Evolutionary conservation across 2,329 filamentous ascomycete species (phyloP).

Genomic region (Talaromyces amestolkiae): DNA sequence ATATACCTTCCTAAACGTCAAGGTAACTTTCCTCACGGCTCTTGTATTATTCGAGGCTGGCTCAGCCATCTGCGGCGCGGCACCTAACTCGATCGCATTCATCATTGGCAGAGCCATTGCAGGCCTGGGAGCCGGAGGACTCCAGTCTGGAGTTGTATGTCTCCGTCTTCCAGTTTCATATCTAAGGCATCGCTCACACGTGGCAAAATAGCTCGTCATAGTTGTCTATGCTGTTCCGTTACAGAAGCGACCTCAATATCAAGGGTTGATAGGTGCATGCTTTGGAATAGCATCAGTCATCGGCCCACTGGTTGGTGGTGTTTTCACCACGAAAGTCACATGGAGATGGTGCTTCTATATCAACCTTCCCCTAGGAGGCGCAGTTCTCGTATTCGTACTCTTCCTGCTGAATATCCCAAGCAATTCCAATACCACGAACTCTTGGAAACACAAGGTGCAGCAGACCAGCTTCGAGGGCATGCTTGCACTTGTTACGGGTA

Average conservation of each 20-base stretch:
- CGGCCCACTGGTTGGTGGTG: constrained; percentile 60
- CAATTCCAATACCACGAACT: background rate
- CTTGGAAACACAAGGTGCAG: constrained; percentile 6
- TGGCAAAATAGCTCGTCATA: constrained; percentile 7
- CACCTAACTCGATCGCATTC: constrained; percentile 30
- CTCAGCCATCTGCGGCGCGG: constrained; percentile 44
- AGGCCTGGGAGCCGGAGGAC: constrained; percentile 30
- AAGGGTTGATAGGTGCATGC: constrained; percentile 61
- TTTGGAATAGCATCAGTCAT: constrained; percentile 61
- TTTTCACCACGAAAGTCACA: constrained; percentile 57
- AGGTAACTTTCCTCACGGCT: constrained; percentile 39
- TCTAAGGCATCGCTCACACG: background rate
- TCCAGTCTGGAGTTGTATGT: constrained; percentile 23
- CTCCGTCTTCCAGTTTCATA: background rate
- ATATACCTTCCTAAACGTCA: constrained; percentile 28
- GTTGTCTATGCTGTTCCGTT: constrained; percentile 15
- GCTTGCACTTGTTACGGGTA: constrained; percentile 40
- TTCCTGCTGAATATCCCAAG: constrained; percentile 28
- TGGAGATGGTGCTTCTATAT: constrained; percentile 64
- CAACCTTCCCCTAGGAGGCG: constrained; percentile 44
- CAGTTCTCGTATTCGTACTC: constrained; percentile 33
- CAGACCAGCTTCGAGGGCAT: background rate
- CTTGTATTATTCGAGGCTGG: constrained; percentile 44
- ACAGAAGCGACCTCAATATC: constrained; percentile 56
- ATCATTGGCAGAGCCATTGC: constrained; percentile 36